Conservation (phyloP, 805 yeast genomes). For the Zygoascus flipseniorum region DNA sequence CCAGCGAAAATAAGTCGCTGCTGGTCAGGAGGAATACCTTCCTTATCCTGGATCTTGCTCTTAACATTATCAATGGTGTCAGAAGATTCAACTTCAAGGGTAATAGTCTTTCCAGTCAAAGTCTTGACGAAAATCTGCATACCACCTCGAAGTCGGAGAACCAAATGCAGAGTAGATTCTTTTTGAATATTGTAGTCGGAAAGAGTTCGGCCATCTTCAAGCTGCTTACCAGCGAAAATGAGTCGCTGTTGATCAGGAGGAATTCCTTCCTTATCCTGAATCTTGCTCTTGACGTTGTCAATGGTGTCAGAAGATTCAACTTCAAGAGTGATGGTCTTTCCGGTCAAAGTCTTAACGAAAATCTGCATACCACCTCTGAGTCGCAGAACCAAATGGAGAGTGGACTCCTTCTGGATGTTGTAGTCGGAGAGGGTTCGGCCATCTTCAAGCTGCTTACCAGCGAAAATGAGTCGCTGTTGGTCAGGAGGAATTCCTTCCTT, state of each 20-base stretch:
- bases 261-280: conserved; percentile 93
- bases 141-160: conserved; percentile 81
- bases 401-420: conserved; percentile 92
- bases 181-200: conserved; percentile 94
- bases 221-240: conserved; percentile 93
- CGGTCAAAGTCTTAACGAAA: conserved; percentile 83
- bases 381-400: conserved; percentile 76
- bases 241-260: conserved; percentile 96
- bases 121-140: conserved; percentile 92
- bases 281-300: conserved; percentile 91
- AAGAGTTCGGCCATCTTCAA: conserved; percentile 91
- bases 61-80: conserved; percentile 93
- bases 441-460: conserved; percentile 93
- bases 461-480: conserved; percentile 90
- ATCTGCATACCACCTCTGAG: conserved; percentile 92
- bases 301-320: conserved; percentile 93
- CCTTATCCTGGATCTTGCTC: conserved; percentile 92
- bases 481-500: conserved; percentile 96
- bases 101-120: conserved; percentile 82
- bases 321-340: conserved; percentile 82
- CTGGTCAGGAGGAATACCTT: conserved; percentile 95
- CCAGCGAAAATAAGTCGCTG: conserved; percentile 93
- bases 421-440: conserved; percentile 91
- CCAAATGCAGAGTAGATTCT: conserved; percentile 82
- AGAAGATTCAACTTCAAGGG: conserved; percentile 84